Evolutionary conservation across 805 yeast species (phyloP).

Genomic region (Candida schatavii): DNA sequence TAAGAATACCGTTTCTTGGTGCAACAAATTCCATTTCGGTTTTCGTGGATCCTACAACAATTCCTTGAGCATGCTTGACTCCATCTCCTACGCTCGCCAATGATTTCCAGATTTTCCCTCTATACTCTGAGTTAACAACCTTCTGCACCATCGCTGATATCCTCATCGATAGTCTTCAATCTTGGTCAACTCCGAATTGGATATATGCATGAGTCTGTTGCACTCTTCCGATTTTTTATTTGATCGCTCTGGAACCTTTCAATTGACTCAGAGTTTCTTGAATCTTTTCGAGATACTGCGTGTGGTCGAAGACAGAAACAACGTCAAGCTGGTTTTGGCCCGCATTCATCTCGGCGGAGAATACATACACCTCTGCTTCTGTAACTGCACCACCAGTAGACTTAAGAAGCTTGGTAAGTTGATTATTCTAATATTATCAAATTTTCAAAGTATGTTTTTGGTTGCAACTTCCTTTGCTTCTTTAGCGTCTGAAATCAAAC

Average conservation of each 20-base stretch:
- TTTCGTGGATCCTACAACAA: constrained; percentile 97
- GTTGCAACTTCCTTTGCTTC: constrained; percentile 80
- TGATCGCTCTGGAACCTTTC: constrained; percentile 63
- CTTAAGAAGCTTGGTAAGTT: constrained; percentile 88
- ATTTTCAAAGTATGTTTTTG: too few relatives aligned
- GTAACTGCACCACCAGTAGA: constrained; percentile 97
- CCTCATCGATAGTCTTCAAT: constrained; percentile 50
- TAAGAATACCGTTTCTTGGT: constrained; percentile 66
- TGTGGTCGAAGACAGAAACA: constrained; percentile 76
- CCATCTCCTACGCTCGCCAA: constrained; percentile 74
- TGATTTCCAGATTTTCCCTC: constrained; percentile 96
- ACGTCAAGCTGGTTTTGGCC: constrained; percentile 78
- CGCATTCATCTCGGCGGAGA: constrained; percentile 70
- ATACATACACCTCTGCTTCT: constrained; percentile 74
- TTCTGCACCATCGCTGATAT: constrained; percentile 75
- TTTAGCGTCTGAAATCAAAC: constrained; percentile 62
- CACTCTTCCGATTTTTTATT: constrained; percentile 81
- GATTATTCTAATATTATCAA: too few relatives aligned
- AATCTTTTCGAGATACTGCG: constrained; percentile 75
- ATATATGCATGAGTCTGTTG: constrained; percentile 74
- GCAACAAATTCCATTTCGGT: constrained; percentile 91
- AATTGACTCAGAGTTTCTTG: constrained; percentile 68
- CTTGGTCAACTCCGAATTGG: constrained; percentile 69
- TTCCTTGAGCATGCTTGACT: constrained; percentile 72
- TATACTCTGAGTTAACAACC: constrained; percentile 88